Percentiles rank a stretch among this genome's conserved stretches.
Evolutionary conservation across 768 basidiomycete species (phyloP).

Genomic region (Daedaleopsis nitida): DNA sequence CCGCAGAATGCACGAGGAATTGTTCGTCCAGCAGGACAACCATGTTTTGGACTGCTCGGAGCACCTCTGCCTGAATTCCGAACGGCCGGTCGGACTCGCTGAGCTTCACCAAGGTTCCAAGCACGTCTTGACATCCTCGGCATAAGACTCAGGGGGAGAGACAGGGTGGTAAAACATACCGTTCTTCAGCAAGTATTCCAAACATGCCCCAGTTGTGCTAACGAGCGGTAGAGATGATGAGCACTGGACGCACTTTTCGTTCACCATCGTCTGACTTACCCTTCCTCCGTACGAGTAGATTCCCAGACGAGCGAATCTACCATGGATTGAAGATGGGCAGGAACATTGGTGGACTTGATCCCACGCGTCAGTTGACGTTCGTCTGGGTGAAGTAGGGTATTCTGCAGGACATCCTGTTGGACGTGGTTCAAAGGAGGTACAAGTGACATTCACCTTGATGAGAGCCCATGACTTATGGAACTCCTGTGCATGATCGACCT

Average conservation of each 20-base stretch:
- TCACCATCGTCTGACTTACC: conserved; percentile 53
- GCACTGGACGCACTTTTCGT: conserved; percentile 3
- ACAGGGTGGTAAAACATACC: conserved; percentile 43
- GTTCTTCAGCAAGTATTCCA: conserved; percentile 91
- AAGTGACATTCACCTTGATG: conserved; percentile 54
- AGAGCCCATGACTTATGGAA: conserved; percentile 77
- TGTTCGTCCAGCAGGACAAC: conserved; percentile 90
- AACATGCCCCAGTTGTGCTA: conserved; percentile 80
- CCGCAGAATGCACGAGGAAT: conserved; percentile 89
- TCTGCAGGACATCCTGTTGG: conserved; percentile 44
- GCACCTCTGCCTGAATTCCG: conserved; percentile 90
- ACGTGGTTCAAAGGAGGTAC: conserved; percentile 2
- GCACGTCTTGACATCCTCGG: conserved; percentile 56
- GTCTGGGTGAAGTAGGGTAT: conserved; percentile 84
- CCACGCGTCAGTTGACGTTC: conserved; percentile 85
- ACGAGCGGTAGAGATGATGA: background rate
- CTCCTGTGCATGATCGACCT: conserved; percentile 65
- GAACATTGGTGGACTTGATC: conserved; percentile 81
- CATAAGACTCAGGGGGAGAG: conserved; percentile 3
- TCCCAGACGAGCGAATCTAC: conserved; percentile 88
- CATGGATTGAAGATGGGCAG: conserved; percentile 72
- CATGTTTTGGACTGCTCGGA: conserved; percentile 87
- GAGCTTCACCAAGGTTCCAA: conserved; percentile 81
- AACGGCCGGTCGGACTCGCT: conserved; percentile 84
- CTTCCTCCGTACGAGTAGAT: conserved; percentile 81